Evolutionary conservation across 2,329 filamentous ascomycete species (phyloP).

Genomic region (Botrytis tulipae): DNA sequence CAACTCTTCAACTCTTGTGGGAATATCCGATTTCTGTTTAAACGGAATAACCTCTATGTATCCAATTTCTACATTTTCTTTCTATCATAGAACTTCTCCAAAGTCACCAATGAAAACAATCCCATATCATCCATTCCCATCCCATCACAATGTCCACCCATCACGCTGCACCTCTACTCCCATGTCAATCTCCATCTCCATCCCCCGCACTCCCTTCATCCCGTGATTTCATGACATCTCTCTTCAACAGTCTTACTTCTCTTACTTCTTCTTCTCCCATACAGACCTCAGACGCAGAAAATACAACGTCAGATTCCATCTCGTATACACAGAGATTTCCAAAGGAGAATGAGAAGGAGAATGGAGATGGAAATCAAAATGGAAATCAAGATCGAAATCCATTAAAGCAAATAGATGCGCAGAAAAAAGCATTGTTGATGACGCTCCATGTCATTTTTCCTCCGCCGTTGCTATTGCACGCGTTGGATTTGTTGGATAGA

Average conservation of each 20-base stretch:
- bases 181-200: not conserved
- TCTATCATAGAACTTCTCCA: not conserved
- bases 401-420: constrained; percentile 27
- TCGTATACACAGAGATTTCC: not conserved
- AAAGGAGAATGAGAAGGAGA: constrained; percentile 11
- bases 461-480: constrained; percentile 68
- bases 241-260: constrained; percentile 33
- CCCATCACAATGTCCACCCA: not conserved
- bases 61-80: not conserved
- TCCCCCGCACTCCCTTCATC: constrained; percentile 30
- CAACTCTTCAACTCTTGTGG: not conserved
- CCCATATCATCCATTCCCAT: not conserved
- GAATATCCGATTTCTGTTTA: not conserved
- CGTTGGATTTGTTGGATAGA: constrained; percentile 83
- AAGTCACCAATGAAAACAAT: not conserved
- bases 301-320: too few relatives aligned
- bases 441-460: constrained; percentile 78
- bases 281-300: not conserved
- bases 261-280: not conserved
- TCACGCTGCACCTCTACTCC: not conserved
- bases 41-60: not conserved
- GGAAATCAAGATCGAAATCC: constrained; percentile 7
- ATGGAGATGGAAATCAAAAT: not conserved
- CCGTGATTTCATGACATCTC: constrained; percentile 34
- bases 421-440: constrained; percentile 47